Base-by-base conservation (phyloP, 148 eudicot genomes). In the Spergularia marina region DNA sequence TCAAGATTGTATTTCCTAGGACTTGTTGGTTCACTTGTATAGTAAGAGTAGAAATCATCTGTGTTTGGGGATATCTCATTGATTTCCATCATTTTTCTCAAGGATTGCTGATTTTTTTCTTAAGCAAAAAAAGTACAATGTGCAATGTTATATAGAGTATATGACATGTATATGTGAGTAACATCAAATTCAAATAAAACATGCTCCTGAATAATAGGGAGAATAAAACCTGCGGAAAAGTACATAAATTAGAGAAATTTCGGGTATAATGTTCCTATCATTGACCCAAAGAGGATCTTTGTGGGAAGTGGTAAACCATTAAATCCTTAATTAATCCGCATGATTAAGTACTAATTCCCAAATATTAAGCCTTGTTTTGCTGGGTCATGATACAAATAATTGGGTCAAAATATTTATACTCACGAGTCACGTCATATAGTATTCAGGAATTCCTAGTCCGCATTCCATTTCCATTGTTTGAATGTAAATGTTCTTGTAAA, bases 21-120 rank as follows among this genome's bases (percentile, higher is more conserved):
- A 53, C 84, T 84, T 54, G 87, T 76, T 65, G 82, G 87, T 62
- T 76, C 87, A 78, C 87, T 84, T 7, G 79, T 73, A 66, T 81
- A 81, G 77, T 74, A 82, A 52, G 80, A 81, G 68, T 74, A 82
- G 54, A 82, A 77, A 53, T 74, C 83, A 81, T 73, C 70, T 39
- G 30, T 54, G 59, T 68, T 68, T 73, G 74, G 80, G 41, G 84
- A 67, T 14, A 47, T n/a, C n/a, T 12, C 3, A 39, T 25, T 73
- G 10, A 56, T 10, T 62, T 70, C 75, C 81, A 81, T 81, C 36
- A 30, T 30, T 30, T 30, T 58, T 53, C 16, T 17, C 52, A 62
- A 30, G 25, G 13, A 64, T 2, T 51, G 21, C 64, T 47, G 36
- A 56, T 59, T 59, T 59, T 23, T 59, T 59, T 12, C 64, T 59